Percentiles rank a stretch among this genome's conserved stretches.
These are phyloP conservation scores for Crucihimalaya himalaica DNA, from an alignment of 345 rosid genomes.

Conservation along the genomic window DNA sequence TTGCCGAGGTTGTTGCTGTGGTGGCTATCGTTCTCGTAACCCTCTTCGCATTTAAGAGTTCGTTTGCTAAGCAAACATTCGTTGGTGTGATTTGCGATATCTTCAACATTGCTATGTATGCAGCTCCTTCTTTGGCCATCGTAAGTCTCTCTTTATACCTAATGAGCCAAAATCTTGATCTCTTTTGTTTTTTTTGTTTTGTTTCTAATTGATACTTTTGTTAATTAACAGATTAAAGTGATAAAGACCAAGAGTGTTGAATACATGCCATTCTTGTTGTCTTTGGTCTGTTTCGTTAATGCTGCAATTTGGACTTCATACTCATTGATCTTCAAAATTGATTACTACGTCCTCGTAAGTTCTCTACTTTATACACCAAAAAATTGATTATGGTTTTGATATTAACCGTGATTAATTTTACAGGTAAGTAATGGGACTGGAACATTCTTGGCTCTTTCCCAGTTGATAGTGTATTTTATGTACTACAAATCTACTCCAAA, in stretches of 20 bases:
- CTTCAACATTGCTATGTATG: slow-evolving; percentile 54
- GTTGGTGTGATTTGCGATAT: slow-evolving; percentile 57
- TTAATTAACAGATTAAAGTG: slow-evolving; percentile 41
- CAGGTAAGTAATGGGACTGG: slow-evolving; percentile 72
- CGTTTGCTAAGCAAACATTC: slow-evolving; percentile 30
- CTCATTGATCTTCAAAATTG: slow-evolving; percentile 43
- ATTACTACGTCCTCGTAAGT: slow-evolving; percentile 51
- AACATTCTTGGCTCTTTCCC: slow-evolving; percentile 40
- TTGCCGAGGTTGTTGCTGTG: slow-evolving; percentile 11
- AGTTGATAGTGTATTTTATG: slow-evolving; percentile 45
- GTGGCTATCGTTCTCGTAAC: slow-evolving; percentile 19
- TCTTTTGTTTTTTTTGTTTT: neutral
- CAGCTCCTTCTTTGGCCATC: slow-evolving; percentile 50
- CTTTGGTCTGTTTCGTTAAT: slow-evolving; percentile 45
- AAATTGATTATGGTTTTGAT: neutral
- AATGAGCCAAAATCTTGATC: neutral
- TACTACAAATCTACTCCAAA: slow-evolving; percentile 44
- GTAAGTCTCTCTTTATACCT: slow-evolving; percentile 30
- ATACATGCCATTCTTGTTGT: slow-evolving; percentile 61
- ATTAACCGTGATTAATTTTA: neutral
- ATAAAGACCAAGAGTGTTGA: slow-evolving; percentile 49
- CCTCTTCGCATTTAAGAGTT: slow-evolving; percentile 6
- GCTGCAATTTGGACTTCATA: slow-evolving; percentile 47
- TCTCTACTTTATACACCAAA: neutral
- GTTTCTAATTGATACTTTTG: neutral